Percentiles rank a stretch among this genome's conserved stretches.
Conservation (phyloP, 2,329 filamentous ascomycete genomes). For the Cadophora malorum region DNA sequence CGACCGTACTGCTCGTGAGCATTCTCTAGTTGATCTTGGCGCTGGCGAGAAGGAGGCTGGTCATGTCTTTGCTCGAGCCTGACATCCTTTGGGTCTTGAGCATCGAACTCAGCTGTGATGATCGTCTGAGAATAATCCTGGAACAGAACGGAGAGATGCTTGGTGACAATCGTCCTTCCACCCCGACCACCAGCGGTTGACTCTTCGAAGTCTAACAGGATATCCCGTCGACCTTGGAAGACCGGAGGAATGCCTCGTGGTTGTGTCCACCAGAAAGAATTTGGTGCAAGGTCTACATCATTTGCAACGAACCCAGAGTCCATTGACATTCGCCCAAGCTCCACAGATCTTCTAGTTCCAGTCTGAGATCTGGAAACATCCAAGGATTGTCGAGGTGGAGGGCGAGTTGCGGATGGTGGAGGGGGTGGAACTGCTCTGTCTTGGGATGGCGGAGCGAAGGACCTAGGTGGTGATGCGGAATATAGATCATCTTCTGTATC, state of each 20-base stretch:
- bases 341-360: conserved; percentile 62
- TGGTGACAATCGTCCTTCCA: conserved; percentile 74
- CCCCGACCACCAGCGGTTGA: conserved; percentile 71
- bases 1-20: conserved; percentile 83
- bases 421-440: conserved; percentile 53
- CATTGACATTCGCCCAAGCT: conserved; percentile 74
- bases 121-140: conserved; percentile 96
- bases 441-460: conserved; percentile 44
- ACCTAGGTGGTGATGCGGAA: conserved; percentile 45
- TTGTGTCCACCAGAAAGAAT: conserved; percentile 87
- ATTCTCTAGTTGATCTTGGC: conserved; percentile 92
- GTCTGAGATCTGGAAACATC: conserved; percentile 64
- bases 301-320: conserved; percentile 87
- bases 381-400: conserved; percentile 63
- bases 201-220: conserved; percentile 84
- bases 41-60: conserved; percentile 76
- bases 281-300: conserved; percentile 79
- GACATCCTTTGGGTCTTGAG: conserved; percentile 74
- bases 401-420: conserved; percentile 45
- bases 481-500: conserved; percentile 45
- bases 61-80: conserved; percentile 87
- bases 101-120: conserved; percentile 80
- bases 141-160: conserved; percentile 87
- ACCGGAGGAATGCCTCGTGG: conserved; percentile 79
- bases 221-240: conserved; percentile 82